phyloP scores from a whole-genome alignment of 2,329 filamentous ascomycete genomes.

The Cercospora sp. region DNA sequence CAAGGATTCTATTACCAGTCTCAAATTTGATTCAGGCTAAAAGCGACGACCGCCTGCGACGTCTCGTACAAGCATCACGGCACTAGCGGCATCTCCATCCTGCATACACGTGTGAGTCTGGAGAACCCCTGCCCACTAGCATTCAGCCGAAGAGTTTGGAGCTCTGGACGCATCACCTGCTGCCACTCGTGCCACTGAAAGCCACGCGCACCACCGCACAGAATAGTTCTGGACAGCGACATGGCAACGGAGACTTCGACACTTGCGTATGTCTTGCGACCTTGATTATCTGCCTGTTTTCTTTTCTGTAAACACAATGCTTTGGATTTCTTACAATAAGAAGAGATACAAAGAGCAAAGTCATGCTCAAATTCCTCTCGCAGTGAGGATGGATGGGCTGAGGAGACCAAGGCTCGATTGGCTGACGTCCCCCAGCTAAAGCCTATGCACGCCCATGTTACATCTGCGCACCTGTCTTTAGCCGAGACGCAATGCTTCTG shows the following conservation, averaged over 20 bases:
- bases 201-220: background rate
- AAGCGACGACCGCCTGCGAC: background rate
- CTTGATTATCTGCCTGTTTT: too few relatives aligned
- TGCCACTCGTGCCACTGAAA: background rate
- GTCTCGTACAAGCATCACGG: background rate
- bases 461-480: slow-evolving; percentile 6
- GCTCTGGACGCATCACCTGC: background rate
- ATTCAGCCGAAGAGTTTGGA: slow-evolving; percentile 15
- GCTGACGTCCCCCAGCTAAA: background rate
- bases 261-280: too few relatives aligned
- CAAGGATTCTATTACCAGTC: background rate
- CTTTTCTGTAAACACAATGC: too few relatives aligned
- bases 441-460: background rate
- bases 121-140: slow-evolving; percentile 13
- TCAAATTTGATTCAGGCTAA: slow-evolving; percentile 9
- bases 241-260: too few relatives aligned
- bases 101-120: slow-evolving; percentile 11
- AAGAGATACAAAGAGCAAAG: too few relatives aligned
- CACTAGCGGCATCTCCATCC: slow-evolving; percentile 5
- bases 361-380: too few relatives aligned
- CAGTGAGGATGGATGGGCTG: background rate
- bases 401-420: background rate
- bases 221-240: too few relatives aligned
- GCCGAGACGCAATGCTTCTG: slow-evolving; percentile 2
- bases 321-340: too few relatives aligned